Evolutionary conservation across 2,329 filamentous ascomycete genomes (phyloP).

Genomic region (Elsinoe ampelina): DNA sequence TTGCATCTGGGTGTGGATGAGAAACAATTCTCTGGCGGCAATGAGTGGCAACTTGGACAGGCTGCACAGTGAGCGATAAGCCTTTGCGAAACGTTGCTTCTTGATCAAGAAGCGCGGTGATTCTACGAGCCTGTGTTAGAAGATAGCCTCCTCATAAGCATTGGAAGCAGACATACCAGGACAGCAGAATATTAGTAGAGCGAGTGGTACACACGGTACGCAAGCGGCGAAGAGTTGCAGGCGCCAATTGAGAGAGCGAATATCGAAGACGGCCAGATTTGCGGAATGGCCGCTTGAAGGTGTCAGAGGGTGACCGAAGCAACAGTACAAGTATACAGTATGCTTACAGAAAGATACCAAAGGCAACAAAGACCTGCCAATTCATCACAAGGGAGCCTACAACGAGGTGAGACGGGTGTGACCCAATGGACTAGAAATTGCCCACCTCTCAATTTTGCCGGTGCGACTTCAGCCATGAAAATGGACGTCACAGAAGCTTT

Average conservation of each 20-base stretch:
- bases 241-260: conserved; percentile 22
- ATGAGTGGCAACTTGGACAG: conserved; percentile 22
- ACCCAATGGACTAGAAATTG: no score
- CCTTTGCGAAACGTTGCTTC: conserved; percentile 19
- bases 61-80: conserved; percentile 20
- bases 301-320: not conserved
- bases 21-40: conserved; percentile 25
- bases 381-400: conserved; percentile 23
- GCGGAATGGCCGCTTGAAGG: conserved; percentile 20
- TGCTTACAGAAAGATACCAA: conserved; percentile 22
- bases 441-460: conserved; percentile 19
- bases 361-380: conserved; percentile 26
- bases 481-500: conserved; percentile 27
- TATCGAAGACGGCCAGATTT: conserved; percentile 21
- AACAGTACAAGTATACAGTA: no score
- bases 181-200: conserved; percentile 22
- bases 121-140: conserved; percentile 15
- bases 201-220: conserved; percentile 22
- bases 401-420: not conserved
- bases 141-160: no score
- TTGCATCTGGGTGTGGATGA: conserved; percentile 23
- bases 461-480: conserved; percentile 26
- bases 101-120: conserved; percentile 26
- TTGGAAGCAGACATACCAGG: conserved; percentile 15
- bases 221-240: conserved; percentile 23